Conservation (phyloP, 2,329 filamentous ascomycete species). For the Pseudocercospora pini-densiflorae region DNA sequence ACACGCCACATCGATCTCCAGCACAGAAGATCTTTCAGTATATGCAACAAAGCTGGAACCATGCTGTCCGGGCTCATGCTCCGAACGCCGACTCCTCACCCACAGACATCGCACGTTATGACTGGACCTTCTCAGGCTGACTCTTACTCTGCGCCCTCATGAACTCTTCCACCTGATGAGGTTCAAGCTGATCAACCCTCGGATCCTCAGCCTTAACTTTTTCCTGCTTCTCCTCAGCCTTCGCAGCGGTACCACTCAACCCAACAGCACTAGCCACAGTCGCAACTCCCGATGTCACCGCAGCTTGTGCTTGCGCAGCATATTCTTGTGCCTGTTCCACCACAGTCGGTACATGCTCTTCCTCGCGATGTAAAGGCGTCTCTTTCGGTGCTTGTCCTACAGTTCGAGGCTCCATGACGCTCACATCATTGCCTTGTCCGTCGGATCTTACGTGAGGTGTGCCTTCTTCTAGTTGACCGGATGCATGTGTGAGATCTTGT, state of each 20-base stretch:
- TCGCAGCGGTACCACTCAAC: constrained; percentile 32
- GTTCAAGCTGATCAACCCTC: constrained; percentile 37
- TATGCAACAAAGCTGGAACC: background rate
- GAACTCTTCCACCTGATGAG: constrained; percentile 43
- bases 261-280: constrained; percentile 43
- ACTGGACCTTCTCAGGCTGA: constrained; percentile 14
- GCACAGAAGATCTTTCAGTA: background rate
- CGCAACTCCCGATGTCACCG: constrained; percentile 32
- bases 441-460: constrained; percentile 50
- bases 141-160: constrained; percentile 38
- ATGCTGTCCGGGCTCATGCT: background rate
- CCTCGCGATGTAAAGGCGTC: constrained; percentile 39
- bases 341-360: constrained; percentile 42
- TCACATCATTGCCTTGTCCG: constrained; percentile 50
- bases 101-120: background rate
- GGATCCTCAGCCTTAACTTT: constrained; percentile 31
- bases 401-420: constrained; percentile 53
- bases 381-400: constrained; percentile 57
- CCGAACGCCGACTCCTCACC: background rate
- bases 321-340: constrained; percentile 50
- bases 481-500: constrained; percentile 50
- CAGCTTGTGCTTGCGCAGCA: constrained; percentile 35
- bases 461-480: constrained; percentile 47
- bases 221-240: constrained; percentile 30
- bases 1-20: background rate